Evolutionary conservation across 1,284 basidiomycete species (phyloP), one percentile per base, ranked within the genome.

Genomic region (Ceratobasidium sp.): DNA sequence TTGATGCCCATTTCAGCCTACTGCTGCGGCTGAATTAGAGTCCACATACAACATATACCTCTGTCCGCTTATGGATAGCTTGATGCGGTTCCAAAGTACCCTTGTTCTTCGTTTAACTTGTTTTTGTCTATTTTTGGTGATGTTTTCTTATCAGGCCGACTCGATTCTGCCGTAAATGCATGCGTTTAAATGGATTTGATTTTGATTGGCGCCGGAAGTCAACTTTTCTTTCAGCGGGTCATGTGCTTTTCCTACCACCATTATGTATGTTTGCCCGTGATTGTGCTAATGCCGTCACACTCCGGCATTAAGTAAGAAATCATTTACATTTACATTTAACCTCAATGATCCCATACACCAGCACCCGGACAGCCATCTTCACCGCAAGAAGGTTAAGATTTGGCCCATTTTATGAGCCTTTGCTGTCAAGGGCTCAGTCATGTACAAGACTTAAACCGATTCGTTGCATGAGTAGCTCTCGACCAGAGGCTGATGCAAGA

Each of bases 401-500:
- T 42, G 42, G 20, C 23, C 49, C 13, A 4, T 17, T 7, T 11
- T 23, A 31, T 15, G 5, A 13, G 7, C 13, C 6, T 54, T 11
- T n/a, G 35, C 47, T n/a, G n/a, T 35, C 35, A 6, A 35, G 20
- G 26, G 2, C 33, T n/a, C 56, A 20, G 11, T 8, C 35, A 60
- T 17, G 54, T 28, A 2, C 54, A 23, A 63, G 58, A 74, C 11
- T n/a, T 13, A 49, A 39, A 7, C 28, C 60, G 13, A 37, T 53
- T 23, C 71, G 71, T 28, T 31, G 28, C n/a, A 64, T 75, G 61
- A 65, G 49, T 26, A 51, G 45, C 8, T 64, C 71, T 28, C 60
- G 26, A 15, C 71, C 71, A 13, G 71, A 75, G 45, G 53, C 71
- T n/a, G 71, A 75, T 54, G 83, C 81, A 15, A 82, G 83, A 71